Percentiles rank a stretch among this genome's conserved stretches.
These are phyloP conservation scores for Ogataea polymorpha DNA, from an alignment of 805 yeast genomes.

Conservation along the genomic window DNA sequence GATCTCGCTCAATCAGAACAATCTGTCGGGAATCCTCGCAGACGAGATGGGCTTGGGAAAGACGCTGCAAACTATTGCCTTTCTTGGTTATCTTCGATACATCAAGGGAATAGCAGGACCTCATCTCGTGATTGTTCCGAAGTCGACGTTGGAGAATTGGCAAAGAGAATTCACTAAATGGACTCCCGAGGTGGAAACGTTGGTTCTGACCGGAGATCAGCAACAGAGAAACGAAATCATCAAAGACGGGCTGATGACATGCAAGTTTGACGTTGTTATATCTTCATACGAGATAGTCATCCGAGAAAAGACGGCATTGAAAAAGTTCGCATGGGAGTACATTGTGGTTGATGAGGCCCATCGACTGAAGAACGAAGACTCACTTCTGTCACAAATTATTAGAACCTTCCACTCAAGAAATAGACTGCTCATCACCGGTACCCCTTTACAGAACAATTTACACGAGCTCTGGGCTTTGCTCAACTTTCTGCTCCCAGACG, in stretches of 20 bases:
- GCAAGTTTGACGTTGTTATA: slow-evolving; percentile 70
- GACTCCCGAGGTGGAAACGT: slow-evolving; percentile 75
- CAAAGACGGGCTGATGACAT: slow-evolving; percentile 44
- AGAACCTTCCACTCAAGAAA: slow-evolving; percentile 69
- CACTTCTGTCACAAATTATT: slow-evolving; percentile 68
- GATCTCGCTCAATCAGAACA: slow-evolving; percentile 62
- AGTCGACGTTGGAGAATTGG: slow-evolving; percentile 81
- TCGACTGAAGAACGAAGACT: slow-evolving; percentile 75
- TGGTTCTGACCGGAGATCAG: slow-evolving; percentile 73
- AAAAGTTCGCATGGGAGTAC: slow-evolving; percentile 72
- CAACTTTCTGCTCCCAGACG: slow-evolving; percentile 75
- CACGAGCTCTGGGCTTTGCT: slow-evolving; percentile 81
- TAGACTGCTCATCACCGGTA: slow-evolving; percentile 74
- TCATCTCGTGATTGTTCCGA: slow-evolving; percentile 72
- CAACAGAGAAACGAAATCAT: slow-evolving; percentile 59
- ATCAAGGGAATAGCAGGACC: slow-evolving; percentile 63
- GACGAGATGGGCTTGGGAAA: slow-evolving; percentile 89
- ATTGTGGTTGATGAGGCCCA: slow-evolving; percentile 82
- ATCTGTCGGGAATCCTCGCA: slow-evolving; percentile 72
- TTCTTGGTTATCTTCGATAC: slow-evolving; percentile 68
- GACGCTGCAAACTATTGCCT: slow-evolving; percentile 75
- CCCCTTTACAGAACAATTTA: slow-evolving; percentile 76
- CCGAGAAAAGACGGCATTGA: slow-evolving; percentile 64
- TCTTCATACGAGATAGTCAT: slow-evolving; percentile 77
- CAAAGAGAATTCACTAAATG: slow-evolving; percentile 69